Conservation (phyloP, 2,329 filamentous ascomycete genomes). For the Xylaria sp. region DNA sequence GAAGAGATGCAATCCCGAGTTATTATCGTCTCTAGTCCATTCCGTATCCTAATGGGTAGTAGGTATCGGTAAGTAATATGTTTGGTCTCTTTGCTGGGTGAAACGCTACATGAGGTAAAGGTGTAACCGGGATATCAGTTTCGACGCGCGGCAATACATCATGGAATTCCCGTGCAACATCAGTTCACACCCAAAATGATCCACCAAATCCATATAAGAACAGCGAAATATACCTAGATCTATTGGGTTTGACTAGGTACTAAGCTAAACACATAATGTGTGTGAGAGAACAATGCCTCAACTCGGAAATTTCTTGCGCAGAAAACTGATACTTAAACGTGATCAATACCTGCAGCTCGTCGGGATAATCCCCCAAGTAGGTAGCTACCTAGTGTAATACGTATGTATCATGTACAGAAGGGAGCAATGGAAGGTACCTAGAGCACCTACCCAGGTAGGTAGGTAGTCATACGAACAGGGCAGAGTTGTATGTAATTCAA, state of each 20-base stretch:
- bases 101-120: slow-evolving; percentile 22
- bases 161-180: slow-evolving; percentile 8
- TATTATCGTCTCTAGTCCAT: slow-evolving; percentile 12
- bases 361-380: not conserved
- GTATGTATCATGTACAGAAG: not conserved
- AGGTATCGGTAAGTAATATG: too few species aligned
- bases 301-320: too few species aligned
- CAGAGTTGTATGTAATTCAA: too few species aligned
- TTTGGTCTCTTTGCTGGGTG: slow-evolving; percentile 19
- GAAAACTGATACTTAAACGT: not conserved
- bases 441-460: not conserved
- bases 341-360: not conserved
- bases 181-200: not conserved
- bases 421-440: too few species aligned
- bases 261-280: too few species aligned
- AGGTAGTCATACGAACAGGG: too few species aligned
- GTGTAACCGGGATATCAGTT: slow-evolving; percentile 10
- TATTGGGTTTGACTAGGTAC: not conserved
- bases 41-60: not conserved
- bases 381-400: not conserved
- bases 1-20: slow-evolving; percentile 9
- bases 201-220: not conserved
- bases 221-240: not conserved
- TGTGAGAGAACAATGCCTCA: too few species aligned
- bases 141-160: slow-evolving; percentile 22